Evolutionary conservation across 2,329 filamentous ascomycete species (phyloP).

Genomic region (Fusarium illudens): DNA sequence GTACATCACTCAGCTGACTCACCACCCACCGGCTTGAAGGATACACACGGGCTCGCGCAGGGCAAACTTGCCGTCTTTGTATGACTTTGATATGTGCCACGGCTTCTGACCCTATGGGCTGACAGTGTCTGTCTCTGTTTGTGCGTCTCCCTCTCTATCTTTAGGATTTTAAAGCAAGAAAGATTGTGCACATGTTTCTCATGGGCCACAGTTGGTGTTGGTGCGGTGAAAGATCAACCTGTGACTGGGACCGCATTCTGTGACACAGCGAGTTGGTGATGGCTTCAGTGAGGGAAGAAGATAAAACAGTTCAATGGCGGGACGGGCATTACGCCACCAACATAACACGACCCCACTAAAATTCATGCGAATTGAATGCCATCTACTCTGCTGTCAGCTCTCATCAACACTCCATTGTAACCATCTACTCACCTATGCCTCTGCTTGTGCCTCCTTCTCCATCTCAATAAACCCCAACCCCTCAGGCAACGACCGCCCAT

Average conservation of each 20-base stretch:
- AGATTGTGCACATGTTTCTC: too few relatives aligned
- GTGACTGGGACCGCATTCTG: too few relatives aligned
- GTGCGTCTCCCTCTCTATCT: too few relatives aligned
- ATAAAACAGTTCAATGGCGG: neutral
- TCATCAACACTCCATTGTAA: neutral
- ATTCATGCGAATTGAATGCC: neutral
- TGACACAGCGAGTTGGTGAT: neutral
- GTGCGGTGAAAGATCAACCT: neutral
- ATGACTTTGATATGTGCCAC: neutral
- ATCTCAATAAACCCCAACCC: slow-evolving; percentile 49
- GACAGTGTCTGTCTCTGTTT: too few relatives aligned
- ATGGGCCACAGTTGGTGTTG: neutral
- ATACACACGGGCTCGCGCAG: neutral
- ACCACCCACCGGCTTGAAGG: too few relatives aligned
- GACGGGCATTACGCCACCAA: neutral
- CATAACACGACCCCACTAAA: neutral
- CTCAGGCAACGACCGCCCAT: slow-evolving; percentile 32
- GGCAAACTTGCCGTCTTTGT: neutral
- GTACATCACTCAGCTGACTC: neutral
- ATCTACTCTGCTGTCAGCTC: neutral
- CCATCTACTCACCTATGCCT: neutral
- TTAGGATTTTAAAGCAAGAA: too few relatives aligned
- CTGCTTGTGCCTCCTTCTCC: slow-evolving; percentile 42
- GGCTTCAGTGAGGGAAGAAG: neutral
- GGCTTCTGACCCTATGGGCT: neutral